Conservation (phyloP, 495 filamentous ascomycete species). For the Clohesyomyces aquaticus region DNA sequence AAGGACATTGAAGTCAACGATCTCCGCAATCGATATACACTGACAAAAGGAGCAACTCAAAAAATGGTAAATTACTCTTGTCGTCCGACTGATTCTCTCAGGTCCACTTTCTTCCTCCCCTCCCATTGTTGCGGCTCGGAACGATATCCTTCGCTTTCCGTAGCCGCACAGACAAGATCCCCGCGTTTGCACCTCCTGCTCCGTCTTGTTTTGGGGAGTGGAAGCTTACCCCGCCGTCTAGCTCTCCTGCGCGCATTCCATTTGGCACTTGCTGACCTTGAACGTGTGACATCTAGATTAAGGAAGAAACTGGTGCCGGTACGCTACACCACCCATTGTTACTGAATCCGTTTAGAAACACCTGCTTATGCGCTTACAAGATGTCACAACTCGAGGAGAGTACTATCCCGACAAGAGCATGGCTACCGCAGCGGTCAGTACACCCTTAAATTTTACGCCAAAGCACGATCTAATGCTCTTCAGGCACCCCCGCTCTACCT, state of each 20-base stretch:
- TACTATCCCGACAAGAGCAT: slow-evolving; percentile 98
- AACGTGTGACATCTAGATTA: slow-evolving; percentile 95
- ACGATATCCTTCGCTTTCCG: neutral
- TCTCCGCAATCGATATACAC: slow-evolving; percentile 91
- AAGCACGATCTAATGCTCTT: slow-evolving; percentile 8
- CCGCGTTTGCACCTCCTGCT: slow-evolving; percentile 33
- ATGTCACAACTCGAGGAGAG: slow-evolving; percentile 96
- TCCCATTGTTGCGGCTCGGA: neutral
- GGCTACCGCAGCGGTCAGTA: slow-evolving; percentile 85
- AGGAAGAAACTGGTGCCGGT: slow-evolving; percentile 99
- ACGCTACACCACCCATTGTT: slow-evolving; percentile 66
- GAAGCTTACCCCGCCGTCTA: slow-evolving; percentile 78
- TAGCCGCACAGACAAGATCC: slow-evolving; percentile 7
- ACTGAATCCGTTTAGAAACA: slow-evolving; percentile 29
- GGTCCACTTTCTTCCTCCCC: slow-evolving; percentile 51
- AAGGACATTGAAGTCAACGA: slow-evolving; percentile 99
- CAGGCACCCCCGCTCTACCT: slow-evolving; percentile 94
- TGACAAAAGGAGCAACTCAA: slow-evolving; percentile 97
- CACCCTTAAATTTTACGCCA: neutral
- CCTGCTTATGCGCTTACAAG: slow-evolving; percentile 73
- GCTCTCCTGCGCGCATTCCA: slow-evolving; percentile 59
- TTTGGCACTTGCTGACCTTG: slow-evolving; percentile 97
- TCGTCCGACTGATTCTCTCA: slow-evolving; percentile 76
- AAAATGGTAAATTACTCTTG: slow-evolving; percentile 95
- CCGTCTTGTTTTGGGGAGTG: slow-evolving; percentile 59